phyloP scores from a whole-genome alignment of 108 stramenopile species.

The Halocafeteria seosinensis region DNA sequence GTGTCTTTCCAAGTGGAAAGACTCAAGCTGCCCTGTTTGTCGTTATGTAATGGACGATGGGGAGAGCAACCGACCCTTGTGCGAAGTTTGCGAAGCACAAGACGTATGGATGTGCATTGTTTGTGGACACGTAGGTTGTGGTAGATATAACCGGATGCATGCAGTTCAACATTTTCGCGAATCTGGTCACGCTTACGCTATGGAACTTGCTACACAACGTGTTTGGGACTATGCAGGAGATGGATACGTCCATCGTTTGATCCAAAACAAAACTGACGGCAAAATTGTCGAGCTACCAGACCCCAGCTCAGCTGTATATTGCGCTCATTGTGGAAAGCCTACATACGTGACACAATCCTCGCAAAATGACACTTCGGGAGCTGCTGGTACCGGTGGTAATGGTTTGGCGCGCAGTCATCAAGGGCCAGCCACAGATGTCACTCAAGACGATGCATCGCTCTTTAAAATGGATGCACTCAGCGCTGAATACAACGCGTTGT shows the following conservation, averaged over 20 bases:
- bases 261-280: constrained; percentile 69
- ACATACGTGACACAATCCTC: constrained; percentile 15
- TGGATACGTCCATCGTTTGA: constrained; percentile 73
- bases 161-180: constrained; percentile 60
- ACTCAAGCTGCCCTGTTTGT: constrained; percentile 74
- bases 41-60: constrained; percentile 64
- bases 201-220: constrained; percentile 75
- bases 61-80: constrained; percentile 43
- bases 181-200: constrained; percentile 79
- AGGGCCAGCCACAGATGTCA: constrained; percentile 44
- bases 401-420: constrained; percentile 40
- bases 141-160: constrained; percentile 67
- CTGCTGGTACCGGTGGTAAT: not conserved
- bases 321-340: too few species aligned
- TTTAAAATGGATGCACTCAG: constrained; percentile 69
- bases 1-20: constrained; percentile 60
- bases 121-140: constrained; percentile 78
- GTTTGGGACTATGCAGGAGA: constrained; percentile 87
- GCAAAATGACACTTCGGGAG: too few species aligned
- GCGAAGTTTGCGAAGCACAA: constrained; percentile 53
- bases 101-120: constrained; percentile 64
- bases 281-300: constrained; percentile 71
- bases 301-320: constrained; percentile 47
- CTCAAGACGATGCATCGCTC: constrained; percentile 67
- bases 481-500: constrained; percentile 57